Evolutionary conservation across 176 grass and related monocot genomes (phyloP).

Genomic region (Eremochloa ophiuroides): DNA sequence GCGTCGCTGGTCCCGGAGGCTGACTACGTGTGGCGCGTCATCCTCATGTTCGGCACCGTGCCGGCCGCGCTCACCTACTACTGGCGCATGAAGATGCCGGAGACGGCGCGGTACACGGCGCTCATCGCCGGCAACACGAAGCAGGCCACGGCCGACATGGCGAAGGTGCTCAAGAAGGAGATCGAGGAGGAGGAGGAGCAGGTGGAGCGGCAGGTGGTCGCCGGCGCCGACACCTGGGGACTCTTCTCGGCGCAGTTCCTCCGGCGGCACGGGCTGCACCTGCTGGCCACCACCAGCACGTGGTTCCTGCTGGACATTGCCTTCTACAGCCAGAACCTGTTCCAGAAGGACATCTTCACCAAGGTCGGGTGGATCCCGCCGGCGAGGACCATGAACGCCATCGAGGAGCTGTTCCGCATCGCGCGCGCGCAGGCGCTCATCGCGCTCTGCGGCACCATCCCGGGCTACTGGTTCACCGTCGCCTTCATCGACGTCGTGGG

Average conservation of each 20-base stretch:
- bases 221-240: not conserved
- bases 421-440: conserved; percentile 26
- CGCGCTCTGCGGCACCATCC: conserved; percentile 33
- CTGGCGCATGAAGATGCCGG: conserved; percentile 95
- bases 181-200: conserved; percentile 28
- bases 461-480: conserved; percentile 43
- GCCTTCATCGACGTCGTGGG: conserved; percentile 25
- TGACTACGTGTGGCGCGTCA: conserved; percentile 71
- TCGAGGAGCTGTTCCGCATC: conserved; percentile 31
- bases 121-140: conserved; percentile 62
- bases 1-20: conserved; percentile 40
- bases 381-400: conserved; percentile 24
- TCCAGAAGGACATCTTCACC: conserved; percentile 4
- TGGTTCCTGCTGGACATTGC: conserved; percentile 1
- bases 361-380: not conserved
- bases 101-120: conserved; percentile 87
- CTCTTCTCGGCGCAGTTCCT: not conserved
- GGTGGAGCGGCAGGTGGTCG: not conserved
- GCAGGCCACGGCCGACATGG: conserved; percentile 69
- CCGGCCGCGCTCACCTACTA: conserved; percentile 71
- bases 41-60: conserved; percentile 71
- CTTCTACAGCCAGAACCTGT: conserved; percentile 9
- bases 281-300: not conserved
- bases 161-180: conserved; percentile 52
- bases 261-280: not conserved